Base-by-base conservation (phyloP, 257 asterid species). In the Solanum paucissectum region DNA sequence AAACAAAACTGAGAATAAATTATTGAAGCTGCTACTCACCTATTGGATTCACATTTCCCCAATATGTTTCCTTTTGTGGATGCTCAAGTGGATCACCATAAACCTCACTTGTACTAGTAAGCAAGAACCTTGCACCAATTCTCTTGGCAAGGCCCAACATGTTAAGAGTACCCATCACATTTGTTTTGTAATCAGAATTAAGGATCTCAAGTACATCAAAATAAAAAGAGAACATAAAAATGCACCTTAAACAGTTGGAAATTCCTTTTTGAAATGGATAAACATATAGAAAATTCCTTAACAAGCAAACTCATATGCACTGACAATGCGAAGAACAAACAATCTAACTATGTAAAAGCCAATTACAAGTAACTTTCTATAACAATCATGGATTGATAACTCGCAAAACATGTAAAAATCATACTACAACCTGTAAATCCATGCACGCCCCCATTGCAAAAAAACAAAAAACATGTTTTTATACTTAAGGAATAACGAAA, bases 51-150 rank as follows among this genome's bases (percentile, higher is more conserved):
- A 96, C 99, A 89, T 95, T 94, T 58, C 99, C 99, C 99, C 99
- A 96, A 79, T 96, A 96, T 1, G 98, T 94, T 94, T 96, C 99
- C 92, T 96, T 96, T 89, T 96, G 99, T 18, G 99, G 99, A 93
- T 96, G 99, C 98, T 96, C 98, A 75, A 96, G 98, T 36, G 99
- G 99, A 91, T 96, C 99, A 29, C 99, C 99, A 89, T 96, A 96
- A 89, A 96, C 99, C 93, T 96, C 99, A 92, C 99, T 96, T 5
- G 99, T 96, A 90, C 99, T 96, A 12, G 99, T 96, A 46, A 96
- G 94, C 89, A 96, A 93, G 90, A 96, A 94, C 92, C 94, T 92
- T 1, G 99, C 98, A 33, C 96, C 98, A 52, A 96, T 93, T 91
- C 99, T 93, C 94, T 96, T 96, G 74, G 99, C 98, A 85, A 96